Evolutionary conservation across 805 yeast species (phyloP).

Genomic region (Lachancea lanzarotensis): DNA sequence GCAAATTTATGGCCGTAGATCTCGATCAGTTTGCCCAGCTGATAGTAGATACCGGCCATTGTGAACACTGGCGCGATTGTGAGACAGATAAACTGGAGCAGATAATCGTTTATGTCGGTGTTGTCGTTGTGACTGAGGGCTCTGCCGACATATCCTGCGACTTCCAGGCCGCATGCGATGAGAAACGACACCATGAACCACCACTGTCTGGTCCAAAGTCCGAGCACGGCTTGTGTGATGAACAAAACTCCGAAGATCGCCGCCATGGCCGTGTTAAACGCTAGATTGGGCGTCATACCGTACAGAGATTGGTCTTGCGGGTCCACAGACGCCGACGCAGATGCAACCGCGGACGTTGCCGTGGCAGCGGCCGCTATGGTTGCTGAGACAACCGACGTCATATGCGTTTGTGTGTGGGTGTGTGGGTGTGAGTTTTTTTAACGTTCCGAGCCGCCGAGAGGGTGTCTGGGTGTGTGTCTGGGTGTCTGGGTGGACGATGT

Average conservation of each 20-base stretch:
- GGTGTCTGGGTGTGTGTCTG: neutral
- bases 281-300: conserved; percentile 41
- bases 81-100: conserved; percentile 60
- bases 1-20: conserved; percentile 54
- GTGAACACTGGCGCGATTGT: conserved; percentile 79
- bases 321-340: neutral
- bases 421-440: neutral
- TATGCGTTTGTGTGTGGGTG: neutral
- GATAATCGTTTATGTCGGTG: conserved; percentile 36
- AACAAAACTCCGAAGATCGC: conserved; percentile 48
- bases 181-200: conserved; percentile 60
- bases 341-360: conserved; percentile 1
- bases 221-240: conserved; percentile 37
- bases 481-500: neutral
- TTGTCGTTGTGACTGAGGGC: conserved; percentile 38
- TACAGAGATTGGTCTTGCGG: conserved; percentile 19
- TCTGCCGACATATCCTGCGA: conserved; percentile 64
- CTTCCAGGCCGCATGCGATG: conserved; percentile 52
- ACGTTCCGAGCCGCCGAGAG: neutral
- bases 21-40: conserved; percentile 59
- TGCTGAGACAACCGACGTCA: neutral
- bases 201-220: conserved; percentile 45
- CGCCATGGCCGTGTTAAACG: conserved; percentile 54
- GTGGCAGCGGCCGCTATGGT: neutral
- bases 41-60: conserved; percentile 76